Conservation (phyloP, 2,329 filamentous ascomycete species). For the Cercospora nicotianae region DNA sequence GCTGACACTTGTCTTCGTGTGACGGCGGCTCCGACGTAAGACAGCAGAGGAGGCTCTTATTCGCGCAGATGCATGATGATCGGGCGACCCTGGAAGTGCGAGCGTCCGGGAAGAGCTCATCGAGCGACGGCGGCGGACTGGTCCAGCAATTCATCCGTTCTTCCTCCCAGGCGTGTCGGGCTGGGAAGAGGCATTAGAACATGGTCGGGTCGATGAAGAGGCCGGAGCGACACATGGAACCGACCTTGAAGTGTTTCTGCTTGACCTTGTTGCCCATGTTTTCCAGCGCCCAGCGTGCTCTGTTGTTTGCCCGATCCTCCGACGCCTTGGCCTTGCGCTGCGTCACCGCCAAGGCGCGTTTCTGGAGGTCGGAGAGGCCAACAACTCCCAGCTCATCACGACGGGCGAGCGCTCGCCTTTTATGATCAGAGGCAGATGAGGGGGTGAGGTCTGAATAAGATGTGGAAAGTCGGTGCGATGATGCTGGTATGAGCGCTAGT, state of each 20-base stretch:
- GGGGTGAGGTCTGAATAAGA: slow-evolving; percentile 10
- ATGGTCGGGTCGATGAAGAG: slow-evolving; percentile 22
- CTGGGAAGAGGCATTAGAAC: slow-evolving; percentile 19
- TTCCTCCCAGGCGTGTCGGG: slow-evolving; percentile 24
- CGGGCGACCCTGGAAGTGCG: not conserved
- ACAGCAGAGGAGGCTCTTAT: not conserved
- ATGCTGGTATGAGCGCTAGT: not conserved
- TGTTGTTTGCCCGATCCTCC: slow-evolving; percentile 18
- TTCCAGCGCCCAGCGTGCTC: slow-evolving; percentile 25
- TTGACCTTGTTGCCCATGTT: slow-evolving; percentile 25
- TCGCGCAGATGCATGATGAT: not conserved
- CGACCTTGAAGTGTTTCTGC: slow-evolving; percentile 28
- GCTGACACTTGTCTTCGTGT: not conserved
- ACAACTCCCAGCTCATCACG: slow-evolving; percentile 20
- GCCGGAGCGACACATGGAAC: slow-evolving; percentile 24
- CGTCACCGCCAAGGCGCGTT: slow-evolving; percentile 18
- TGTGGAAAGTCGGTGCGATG: slow-evolving; percentile 1
- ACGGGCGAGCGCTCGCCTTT: slow-evolving; percentile 12
- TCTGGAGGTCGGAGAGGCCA: slow-evolving; percentile 20
- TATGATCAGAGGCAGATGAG: not conserved
- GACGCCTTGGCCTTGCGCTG: slow-evolving; percentile 20
- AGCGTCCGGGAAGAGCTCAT: not conserved
- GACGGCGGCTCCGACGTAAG: not conserved
- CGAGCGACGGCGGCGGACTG: too few relatives aligned
- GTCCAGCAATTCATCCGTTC: slow-evolving; percentile 20